phyloP scores from a whole-genome alignment of 345 rosid genomes.

The Mangifera indica region DNA sequence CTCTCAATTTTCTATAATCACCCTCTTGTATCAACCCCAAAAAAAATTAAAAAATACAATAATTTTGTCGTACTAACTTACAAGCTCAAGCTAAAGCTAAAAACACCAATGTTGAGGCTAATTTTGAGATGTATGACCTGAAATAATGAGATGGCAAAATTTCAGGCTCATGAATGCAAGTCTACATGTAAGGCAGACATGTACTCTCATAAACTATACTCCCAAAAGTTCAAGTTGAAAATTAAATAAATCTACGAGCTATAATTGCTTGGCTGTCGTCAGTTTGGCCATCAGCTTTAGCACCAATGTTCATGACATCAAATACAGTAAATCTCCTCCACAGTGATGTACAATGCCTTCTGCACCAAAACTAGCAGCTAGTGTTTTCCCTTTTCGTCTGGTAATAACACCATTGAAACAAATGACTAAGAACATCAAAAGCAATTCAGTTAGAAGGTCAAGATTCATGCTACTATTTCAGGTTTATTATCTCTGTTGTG shows the following conservation, averaged over 20 bases:
- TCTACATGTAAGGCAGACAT: not conserved
- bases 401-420: constrained; percentile 16
- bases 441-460: not conserved
- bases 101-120: not conserved
- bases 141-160: too few species aligned
- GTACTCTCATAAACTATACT: not conserved
- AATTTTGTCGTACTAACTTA: not conserved
- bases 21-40: not conserved
- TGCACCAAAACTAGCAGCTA: not conserved
- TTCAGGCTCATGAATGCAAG: not conserved
- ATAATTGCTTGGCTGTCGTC: constrained; percentile 18
- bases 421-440: constrained; percentile 12
- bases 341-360: not conserved
- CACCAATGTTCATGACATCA: constrained; percentile 29
- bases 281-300: constrained; percentile 33
- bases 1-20: not conserved
- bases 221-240: too few species aligned
- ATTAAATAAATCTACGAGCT: constrained; percentile 3
- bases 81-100: not conserved
- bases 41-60: not conserved
- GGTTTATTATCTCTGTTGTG: not conserved
- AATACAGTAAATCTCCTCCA: constrained; percentile 18
- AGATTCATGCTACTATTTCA: not conserved
- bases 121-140: too few species aligned
- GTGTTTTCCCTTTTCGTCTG: not conserved